Evolutionary conservation across 2,329 filamentous ascomycete species (phyloP).

Genomic region (Botrytis deweyae): DNA sequence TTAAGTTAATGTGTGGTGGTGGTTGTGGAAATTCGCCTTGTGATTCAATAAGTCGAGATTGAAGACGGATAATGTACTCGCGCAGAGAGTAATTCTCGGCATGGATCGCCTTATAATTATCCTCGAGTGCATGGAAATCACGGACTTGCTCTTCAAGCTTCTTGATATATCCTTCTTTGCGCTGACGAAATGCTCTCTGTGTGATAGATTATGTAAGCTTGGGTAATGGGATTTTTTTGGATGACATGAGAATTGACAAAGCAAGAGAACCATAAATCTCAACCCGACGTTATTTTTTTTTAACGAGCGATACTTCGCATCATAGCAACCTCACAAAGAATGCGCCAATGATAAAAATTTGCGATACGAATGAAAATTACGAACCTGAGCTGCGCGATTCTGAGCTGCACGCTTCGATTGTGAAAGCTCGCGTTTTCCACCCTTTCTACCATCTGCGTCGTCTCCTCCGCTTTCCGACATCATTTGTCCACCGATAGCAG

Average conservation of each 20-base stretch:
- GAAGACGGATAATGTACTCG: slow-evolving; percentile 89
- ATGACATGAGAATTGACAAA: slow-evolving; percentile 43
- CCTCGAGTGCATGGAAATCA: slow-evolving; percentile 72
- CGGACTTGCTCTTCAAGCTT: slow-evolving; percentile 93
- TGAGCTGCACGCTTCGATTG: slow-evolving; percentile 55
- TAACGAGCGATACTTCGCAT: slow-evolving; percentile 28
- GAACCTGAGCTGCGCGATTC: slow-evolving; percentile 88
- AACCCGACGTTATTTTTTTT: slow-evolving; percentile 23
- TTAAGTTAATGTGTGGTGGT: slow-evolving; percentile 75
- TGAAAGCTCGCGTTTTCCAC: slow-evolving; percentile 82
- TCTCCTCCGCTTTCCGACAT: slow-evolving; percentile 38
- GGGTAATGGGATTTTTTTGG: slow-evolving; percentile 27
- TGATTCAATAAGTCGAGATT: slow-evolving; percentile 79
- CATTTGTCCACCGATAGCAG: slow-evolving; percentile 37
- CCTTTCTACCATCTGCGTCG: slow-evolving; percentile 62
- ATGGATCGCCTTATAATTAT: slow-evolving; percentile 76
- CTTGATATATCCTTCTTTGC: slow-evolving; percentile 98
- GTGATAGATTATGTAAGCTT: slow-evolving; percentile 40
- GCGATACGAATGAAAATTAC: slow-evolving; percentile 36
- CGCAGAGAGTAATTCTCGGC: slow-evolving; percentile 86
- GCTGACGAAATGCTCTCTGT: slow-evolving; percentile 93
- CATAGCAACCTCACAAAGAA: slow-evolving; percentile 9
- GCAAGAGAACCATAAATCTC: slow-evolving; percentile 35
- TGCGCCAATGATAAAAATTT: slow-evolving; percentile 17
- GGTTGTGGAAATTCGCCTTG: slow-evolving; percentile 82